Evolutionary conservation across 2,329 filamentous ascomycete genomes (phyloP).

Genomic region (Eurotiales sp.): DNA sequence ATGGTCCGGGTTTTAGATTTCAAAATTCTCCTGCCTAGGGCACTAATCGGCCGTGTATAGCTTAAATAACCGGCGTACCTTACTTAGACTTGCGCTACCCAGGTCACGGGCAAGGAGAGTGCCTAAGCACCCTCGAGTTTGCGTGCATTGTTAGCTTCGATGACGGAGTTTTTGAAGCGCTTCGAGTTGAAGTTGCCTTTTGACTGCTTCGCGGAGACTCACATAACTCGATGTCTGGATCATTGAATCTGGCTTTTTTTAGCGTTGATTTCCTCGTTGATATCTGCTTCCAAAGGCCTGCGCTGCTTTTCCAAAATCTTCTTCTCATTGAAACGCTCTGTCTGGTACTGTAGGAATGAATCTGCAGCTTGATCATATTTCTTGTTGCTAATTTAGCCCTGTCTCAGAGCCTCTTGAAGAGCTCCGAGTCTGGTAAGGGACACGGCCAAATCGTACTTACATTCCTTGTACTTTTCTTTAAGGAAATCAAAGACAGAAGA

Average conservation of each 20-base stretch:
- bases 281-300: too few species aligned
- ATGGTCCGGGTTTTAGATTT: too few species aligned
- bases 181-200: neutral
- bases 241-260: too few species aligned
- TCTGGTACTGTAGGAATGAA: too few species aligned
- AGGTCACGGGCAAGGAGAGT: too few species aligned
- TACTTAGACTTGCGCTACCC: too few species aligned
- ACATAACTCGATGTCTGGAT: neutral
- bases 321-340: too few species aligned
- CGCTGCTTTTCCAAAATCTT: too few species aligned
- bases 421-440: neutral
- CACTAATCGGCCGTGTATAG: too few species aligned
- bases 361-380: neutral
- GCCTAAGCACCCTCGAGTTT: neutral
- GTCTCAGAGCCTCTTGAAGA: neutral
- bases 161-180: neutral
- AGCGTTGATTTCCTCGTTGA: too few species aligned
- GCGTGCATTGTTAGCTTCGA: neutral
- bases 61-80: too few species aligned
- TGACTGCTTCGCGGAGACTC: neutral
- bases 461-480: constrained; percentile 5
- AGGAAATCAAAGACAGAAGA: constrained; percentile 3
- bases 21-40: too few species aligned
- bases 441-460: constrained; percentile 4
- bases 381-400: neutral